phyloP scores from a whole-genome alignment of 441 rosid species.

The Croton setiger region DNA sequence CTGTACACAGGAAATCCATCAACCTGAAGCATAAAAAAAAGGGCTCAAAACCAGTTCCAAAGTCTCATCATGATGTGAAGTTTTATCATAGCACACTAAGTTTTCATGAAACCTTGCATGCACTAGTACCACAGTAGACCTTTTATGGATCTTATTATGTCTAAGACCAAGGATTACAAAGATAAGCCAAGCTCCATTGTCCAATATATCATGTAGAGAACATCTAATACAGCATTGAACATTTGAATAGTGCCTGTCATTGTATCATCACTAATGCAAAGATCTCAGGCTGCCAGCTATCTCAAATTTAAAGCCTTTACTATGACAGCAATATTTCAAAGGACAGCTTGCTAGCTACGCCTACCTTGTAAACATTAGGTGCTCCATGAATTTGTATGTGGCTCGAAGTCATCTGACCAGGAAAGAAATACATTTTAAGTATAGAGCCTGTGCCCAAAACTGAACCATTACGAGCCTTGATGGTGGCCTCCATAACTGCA shows the following conservation, averaged over 20 bases:
- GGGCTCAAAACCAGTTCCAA: conserved; percentile 2
- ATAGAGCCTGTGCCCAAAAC: conserved; percentile 91
- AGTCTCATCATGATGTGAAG: background rate
- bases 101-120: background rate
- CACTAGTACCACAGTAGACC: background rate
- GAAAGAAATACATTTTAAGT: conserved; percentile 92
- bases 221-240: background rate
- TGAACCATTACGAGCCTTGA: conserved; percentile 85
- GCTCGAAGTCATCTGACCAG: conserved; percentile 94
- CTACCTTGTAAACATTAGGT: conserved; percentile 88
- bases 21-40: conserved; percentile 54
- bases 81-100: background rate
- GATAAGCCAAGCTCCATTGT: background rate
- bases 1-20: conserved; percentile 93
- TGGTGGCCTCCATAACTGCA: conserved; percentile 97
- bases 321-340: background rate
- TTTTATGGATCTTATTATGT: background rate
- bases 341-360: conserved; percentile 20
- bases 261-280: background rate
- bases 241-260: background rate
- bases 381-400: conserved; percentile 89
- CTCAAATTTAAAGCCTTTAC: background rate
- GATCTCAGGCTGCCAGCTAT: background rate
- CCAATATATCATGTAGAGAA: background rate
- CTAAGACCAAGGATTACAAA: background rate